Conservation (phyloP, 2,329 filamentous ascomycete genomes). For the Cladosporium sp. region DNA sequence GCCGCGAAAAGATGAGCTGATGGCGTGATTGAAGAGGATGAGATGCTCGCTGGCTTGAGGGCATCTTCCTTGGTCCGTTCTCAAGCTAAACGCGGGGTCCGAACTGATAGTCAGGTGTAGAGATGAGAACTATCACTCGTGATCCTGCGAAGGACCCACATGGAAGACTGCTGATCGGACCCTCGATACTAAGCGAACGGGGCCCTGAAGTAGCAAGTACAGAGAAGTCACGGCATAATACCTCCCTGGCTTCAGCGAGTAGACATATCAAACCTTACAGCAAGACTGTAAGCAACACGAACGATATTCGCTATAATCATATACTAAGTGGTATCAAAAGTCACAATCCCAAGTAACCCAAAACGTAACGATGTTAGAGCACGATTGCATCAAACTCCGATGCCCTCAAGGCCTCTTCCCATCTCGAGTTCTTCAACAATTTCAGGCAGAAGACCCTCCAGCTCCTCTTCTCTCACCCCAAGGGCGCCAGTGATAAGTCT, state of each 20-base stretch:
- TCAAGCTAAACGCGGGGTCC: not conserved
- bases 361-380: not conserved
- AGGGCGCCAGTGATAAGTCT: conserved; percentile 68
- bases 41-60: not conserved
- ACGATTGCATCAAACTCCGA: conserved; percentile 3
- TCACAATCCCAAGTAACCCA: not conserved
- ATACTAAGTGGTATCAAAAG: conserved; percentile 10
- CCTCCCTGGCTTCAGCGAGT: no score
- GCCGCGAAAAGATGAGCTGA: not conserved
- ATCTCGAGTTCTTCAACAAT: conserved; percentile 50
- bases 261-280: not conserved
- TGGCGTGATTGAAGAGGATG: conserved; percentile 4
- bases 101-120: not conserved
- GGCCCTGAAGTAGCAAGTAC: not conserved
- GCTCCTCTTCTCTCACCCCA: conserved; percentile 66
- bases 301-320: not conserved
- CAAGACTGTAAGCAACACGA: not conserved
- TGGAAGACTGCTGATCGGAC: not conserved
- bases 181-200: not conserved
- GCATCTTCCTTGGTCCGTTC: not conserved
- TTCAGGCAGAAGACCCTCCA: conserved; percentile 61
- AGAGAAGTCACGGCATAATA: not conserved
- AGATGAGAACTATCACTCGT: not conserved
- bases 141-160: not conserved
- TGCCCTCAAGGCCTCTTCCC: conserved; percentile 25